Conservation (phyloP, 129 eudicot genomes). For the Flaveria ramosissima region DNA sequence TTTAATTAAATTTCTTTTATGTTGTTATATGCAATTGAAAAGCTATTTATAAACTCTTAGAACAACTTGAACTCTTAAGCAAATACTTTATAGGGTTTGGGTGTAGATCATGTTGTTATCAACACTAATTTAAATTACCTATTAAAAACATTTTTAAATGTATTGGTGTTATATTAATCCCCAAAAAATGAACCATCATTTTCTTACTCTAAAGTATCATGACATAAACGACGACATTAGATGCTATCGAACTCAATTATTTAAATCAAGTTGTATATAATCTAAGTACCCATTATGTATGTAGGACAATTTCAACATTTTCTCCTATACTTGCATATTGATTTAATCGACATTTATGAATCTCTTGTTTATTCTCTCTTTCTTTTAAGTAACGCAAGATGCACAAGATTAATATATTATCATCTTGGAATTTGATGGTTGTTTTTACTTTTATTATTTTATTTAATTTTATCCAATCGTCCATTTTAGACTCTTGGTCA, state of each 20-base stretch:
- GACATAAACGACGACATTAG: not conserved
- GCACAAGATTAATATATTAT: too few species aligned
- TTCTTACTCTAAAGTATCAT: not conserved
- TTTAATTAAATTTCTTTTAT: too few species aligned
- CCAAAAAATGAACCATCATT: too few species aligned
- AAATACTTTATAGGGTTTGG: too few species aligned
- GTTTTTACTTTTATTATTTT: not conserved
- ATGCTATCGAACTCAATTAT: not conserved
- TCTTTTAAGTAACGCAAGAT: not conserved
- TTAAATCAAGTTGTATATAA: not conserved
- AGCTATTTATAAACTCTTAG: too few species aligned
- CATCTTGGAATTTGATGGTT: not conserved
- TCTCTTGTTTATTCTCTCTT: not conserved
- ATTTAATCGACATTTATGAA: not conserved
- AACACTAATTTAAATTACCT: too few species aligned
- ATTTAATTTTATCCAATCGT: not conserved
- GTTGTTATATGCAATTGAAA: too few species aligned
- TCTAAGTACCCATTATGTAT: not conserved
- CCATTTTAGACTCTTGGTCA: slow-evolving; percentile 16
- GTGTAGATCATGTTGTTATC: too few species aligned
- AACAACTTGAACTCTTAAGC: too few species aligned
- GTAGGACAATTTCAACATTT: not conserved
- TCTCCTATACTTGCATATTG: not conserved
- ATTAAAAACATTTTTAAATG: too few species aligned
- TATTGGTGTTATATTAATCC: too few species aligned